Conservation (phyloP, 2,329 filamentous ascomycete genomes). For the Simplicillium sp. region DNA sequence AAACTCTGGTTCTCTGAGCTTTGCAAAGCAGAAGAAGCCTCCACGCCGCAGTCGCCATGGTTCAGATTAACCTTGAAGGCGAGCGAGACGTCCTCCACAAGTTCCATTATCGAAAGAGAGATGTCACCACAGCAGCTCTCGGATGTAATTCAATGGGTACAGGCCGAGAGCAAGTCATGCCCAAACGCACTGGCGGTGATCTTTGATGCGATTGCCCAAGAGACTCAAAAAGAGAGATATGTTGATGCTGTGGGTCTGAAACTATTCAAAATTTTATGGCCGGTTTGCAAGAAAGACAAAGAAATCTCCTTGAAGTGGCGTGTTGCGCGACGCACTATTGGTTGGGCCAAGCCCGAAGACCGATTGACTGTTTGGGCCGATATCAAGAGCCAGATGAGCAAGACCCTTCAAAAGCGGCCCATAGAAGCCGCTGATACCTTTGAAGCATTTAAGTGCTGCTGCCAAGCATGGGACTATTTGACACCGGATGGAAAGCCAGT, state of each 20-base stretch:
- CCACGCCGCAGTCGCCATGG: constrained; percentile 21
- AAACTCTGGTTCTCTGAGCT: constrained; percentile 36
- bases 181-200: constrained; percentile 29
- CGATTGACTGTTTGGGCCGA: constrained; percentile 21
- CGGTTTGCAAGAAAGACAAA: neutral
- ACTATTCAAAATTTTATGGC: constrained; percentile 17
- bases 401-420: constrained; percentile 20
- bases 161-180: constrained; percentile 15
- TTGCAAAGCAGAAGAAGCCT: constrained; percentile 20
- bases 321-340: constrained; percentile 23
- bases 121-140: constrained; percentile 34
- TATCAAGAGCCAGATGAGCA: constrained; percentile 21
- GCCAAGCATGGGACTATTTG: constrained; percentile 26
- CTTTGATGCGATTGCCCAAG: constrained; percentile 30
- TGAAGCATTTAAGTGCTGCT: constrained; percentile 30
- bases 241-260: constrained; percentile 29
- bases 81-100: constrained; percentile 10
- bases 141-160: constrained; percentile 33
- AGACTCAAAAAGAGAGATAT: constrained; percentile 30
- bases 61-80: constrained; percentile 14
- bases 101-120: constrained; percentile 27
- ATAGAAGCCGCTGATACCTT: constrained; percentile 24
- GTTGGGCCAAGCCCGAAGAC: constrained; percentile 21
- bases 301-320: constrained; percentile 29
- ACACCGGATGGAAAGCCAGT: constrained; percentile 22